Conservation (phyloP, 2,329 filamentous ascomycete species). For the Talaromyces verruculosus region DNA sequence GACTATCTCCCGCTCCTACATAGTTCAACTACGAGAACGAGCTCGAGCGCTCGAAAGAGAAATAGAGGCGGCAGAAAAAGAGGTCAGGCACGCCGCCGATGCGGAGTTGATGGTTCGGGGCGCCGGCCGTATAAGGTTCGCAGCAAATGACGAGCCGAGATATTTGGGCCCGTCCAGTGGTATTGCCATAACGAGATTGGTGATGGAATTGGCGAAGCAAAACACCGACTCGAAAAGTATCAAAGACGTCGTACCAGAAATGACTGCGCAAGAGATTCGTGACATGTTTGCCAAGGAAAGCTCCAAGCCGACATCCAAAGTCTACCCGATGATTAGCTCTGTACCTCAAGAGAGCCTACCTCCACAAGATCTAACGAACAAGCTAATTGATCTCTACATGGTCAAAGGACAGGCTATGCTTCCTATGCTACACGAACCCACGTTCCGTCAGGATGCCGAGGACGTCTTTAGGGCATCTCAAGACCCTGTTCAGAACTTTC, state of each 20-base stretch:
- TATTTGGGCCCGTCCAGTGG: conserved; percentile 93
- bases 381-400: conserved; percentile 79
- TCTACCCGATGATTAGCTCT: conserved; percentile 86
- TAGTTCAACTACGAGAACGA: conserved; percentile 84
- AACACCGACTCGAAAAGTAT: conserved; percentile 90
- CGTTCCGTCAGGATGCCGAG: conserved; percentile 72
- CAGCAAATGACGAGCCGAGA: conserved; percentile 81
- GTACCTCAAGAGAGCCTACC: conserved; percentile 76
- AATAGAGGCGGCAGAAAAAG: conserved; percentile 73
- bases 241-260: conserved; percentile 83
- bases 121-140: conserved; percentile 79
- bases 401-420: conserved; percentile 86
- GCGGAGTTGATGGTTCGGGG: conserved; percentile 84
- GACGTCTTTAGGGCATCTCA: conserved; percentile 74
- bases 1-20: conserved; percentile 87
- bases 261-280: conserved; percentile 65
- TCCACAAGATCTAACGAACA: conserved; percentile 69
- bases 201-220: conserved; percentile 95
- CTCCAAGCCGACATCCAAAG: conserved; percentile 68
- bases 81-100: conserved; percentile 68
- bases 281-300: conserved; percentile 67
- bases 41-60: conserved; percentile 80
- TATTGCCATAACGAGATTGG: conserved; percentile 87
- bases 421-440: conserved; percentile 80
- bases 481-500: conserved; percentile 83